These are phyloP conservation scores for Candida stauntonica DNA, from an alignment of 805 yeast species.

Conservation along the genomic window DNA sequence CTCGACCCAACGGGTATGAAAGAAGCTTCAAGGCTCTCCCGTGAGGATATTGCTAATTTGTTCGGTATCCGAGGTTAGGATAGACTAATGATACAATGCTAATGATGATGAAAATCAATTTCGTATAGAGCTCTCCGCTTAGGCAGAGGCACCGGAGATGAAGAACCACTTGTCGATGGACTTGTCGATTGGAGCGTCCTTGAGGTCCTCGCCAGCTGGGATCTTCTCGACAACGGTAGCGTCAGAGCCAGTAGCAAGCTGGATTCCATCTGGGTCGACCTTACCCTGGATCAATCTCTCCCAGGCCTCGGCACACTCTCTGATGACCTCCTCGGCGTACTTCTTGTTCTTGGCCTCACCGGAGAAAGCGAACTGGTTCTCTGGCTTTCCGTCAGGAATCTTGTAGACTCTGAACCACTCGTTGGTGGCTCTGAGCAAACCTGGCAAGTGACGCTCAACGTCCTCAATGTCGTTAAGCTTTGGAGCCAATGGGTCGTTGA, in stretches of 20 bases:
- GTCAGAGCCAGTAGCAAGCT: constrained; percentile 55
- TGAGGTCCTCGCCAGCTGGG: constrained; percentile 66
- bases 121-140: neutral
- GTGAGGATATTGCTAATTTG: constrained; percentile 17
- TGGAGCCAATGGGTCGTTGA: constrained; percentile 58
- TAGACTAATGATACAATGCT: too few species aligned
- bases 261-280: constrained; percentile 59
- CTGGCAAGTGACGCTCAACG: constrained; percentile 64
- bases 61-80: constrained; percentile 9
- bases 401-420: constrained; percentile 84
- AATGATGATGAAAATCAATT: too few species aligned
- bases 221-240: constrained; percentile 44
- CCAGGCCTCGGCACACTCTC: constrained; percentile 72
- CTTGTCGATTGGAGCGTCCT: constrained; percentile 94
- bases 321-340: constrained; percentile 55
- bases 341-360: constrained; percentile 59
- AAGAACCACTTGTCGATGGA: constrained; percentile 98
- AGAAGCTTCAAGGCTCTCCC: constrained; percentile 33
- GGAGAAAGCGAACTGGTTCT: constrained; percentile 68
- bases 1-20: constrained; percentile 73
- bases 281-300: constrained; percentile 47
- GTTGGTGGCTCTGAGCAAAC: constrained; percentile 61
- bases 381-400: constrained; percentile 76
- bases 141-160: constrained; percentile 76
- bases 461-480: constrained; percentile 61